These are phyloP conservation scores for Puccinia polysora DNA, from an alignment of 1,284 basidiomycete species.

Conservation along the genomic window DNA sequence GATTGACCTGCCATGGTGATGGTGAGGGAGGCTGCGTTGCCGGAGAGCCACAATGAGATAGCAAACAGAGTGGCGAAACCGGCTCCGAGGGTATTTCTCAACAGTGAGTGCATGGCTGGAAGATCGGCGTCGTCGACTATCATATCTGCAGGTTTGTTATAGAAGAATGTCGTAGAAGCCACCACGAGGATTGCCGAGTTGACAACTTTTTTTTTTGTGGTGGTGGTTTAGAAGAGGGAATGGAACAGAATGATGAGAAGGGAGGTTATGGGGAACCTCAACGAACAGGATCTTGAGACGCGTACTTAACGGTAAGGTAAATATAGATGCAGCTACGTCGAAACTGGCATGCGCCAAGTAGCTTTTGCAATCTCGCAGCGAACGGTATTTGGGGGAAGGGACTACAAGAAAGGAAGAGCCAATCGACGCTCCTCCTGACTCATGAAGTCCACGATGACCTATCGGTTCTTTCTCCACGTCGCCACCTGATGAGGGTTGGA, in stretches of 20 bases:
- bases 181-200: constrained; percentile 36
- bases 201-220: too few relatives aligned
- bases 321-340: constrained; percentile 36
- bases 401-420: background rate
- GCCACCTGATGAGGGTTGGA: background rate
- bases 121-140: constrained; percentile 24
- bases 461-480: constrained; percentile 12
- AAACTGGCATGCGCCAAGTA: constrained; percentile 41
- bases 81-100: constrained; percentile 10
- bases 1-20: constrained; percentile 38
- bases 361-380: constrained; percentile 16
- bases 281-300: background rate
- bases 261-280: background rate
- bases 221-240: background rate
- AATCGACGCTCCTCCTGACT: background rate
- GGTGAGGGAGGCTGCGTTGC: constrained; percentile 32
- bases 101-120: constrained; percentile 3
- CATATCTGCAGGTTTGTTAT: background rate
- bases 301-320: constrained; percentile 39
- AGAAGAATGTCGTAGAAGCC: constrained; percentile 27
- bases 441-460: background rate
- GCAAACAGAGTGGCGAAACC: constrained; percentile 29
- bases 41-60: constrained; percentile 24
- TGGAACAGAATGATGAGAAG: background rate
- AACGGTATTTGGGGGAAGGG: background rate